Percentiles rank a stretch among this genome's conserved stretches.
These are phyloP conservation scores for Linanthus parryae DNA, from an alignment of 148 eudicot genomes.

Conservation along the genomic window DNA sequence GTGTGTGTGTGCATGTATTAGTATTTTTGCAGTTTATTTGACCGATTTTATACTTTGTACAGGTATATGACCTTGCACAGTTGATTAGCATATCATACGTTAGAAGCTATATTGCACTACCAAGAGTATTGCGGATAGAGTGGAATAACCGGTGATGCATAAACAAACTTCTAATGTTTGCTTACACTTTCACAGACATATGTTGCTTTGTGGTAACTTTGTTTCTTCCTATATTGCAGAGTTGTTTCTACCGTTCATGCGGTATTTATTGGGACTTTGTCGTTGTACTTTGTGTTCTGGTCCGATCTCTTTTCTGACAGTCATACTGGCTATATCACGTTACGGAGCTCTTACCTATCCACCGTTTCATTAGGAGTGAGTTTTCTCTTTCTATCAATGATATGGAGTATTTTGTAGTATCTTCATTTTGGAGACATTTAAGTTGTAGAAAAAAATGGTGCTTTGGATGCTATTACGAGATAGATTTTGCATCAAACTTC, in stretches of 20 bases:
- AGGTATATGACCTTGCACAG: conserved; percentile 77
- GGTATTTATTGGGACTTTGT: conserved; percentile 62
- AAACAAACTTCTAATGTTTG: background rate
- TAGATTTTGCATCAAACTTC: too few species aligned
- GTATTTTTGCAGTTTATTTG: too few species aligned
- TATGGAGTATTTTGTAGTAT: too few species aligned
- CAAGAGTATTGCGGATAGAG: conserved; percentile 58
- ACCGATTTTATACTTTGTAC: conserved; percentile 9
- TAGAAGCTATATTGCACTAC: conserved; percentile 56
- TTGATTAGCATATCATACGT: conserved; percentile 60
- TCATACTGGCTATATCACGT: conserved; percentile 38
- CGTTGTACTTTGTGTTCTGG: conserved; percentile 83
- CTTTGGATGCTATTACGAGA: too few species aligned
- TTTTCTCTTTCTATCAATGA: conserved; percentile 12
- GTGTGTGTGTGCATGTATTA: too few species aligned
- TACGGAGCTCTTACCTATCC: conserved; percentile 69
- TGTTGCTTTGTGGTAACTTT: background rate
- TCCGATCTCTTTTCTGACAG: conserved; percentile 60
- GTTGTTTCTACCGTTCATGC: conserved; percentile 87
- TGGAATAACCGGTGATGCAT: conserved; percentile 90
- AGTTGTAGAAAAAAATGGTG: too few species aligned
- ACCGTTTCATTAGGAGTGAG: conserved; percentile 82
- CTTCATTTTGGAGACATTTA: too few species aligned
- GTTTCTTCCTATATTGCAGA: conserved; percentile 30
- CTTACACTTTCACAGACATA: background rate